Percentiles rank a stretch among this genome's conserved stretches.
These are phyloP conservation scores for Populus ilicifolia DNA, from an alignment of 345 rosid species.

Conservation along the genomic window DNA sequence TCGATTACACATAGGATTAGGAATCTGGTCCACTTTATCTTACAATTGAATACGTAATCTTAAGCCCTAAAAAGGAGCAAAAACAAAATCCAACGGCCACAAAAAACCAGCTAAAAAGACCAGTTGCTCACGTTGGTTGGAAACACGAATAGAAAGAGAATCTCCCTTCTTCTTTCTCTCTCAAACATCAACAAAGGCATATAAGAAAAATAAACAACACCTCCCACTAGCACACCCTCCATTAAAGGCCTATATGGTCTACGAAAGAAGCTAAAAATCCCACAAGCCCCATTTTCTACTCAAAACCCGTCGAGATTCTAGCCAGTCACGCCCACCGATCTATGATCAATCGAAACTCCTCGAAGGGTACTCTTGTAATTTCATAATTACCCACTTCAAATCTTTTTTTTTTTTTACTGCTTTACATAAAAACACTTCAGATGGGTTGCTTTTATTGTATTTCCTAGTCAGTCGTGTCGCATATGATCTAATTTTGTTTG, in stretches of 20 bases:
- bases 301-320: conserved; percentile 19
- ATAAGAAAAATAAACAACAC: neutral
- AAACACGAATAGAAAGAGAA: conserved; percentile 7
- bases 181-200: neutral
- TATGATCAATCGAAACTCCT: conserved; percentile 10
- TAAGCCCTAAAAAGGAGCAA: conserved; percentile 3
- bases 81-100: conserved; percentile 31
- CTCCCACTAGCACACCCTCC: neutral
- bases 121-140: conserved; percentile 20
- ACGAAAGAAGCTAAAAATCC: conserved; percentile 9
- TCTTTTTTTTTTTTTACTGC: neutral
- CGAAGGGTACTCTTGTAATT: conserved; percentile 42
- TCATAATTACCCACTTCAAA: conserved; percentile 2
- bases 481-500: neutral
- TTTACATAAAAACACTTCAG: neutral
- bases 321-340: conserved; percentile 19
- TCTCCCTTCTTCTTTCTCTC: conserved; percentile 3
- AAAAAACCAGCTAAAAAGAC: neutral
- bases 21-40: conserved; percentile 34
- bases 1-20: conserved; percentile 4
- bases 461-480: neutral
- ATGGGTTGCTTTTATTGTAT: neutral
- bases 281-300: conserved; percentile 11
- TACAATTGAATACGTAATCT: conserved; percentile 22
- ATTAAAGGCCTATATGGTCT: neutral